These are phyloP conservation scores for Fusarium chlamydosporum DNA, from an alignment of 2,329 filamentous ascomycete genomes.

Conservation along the genomic window DNA sequence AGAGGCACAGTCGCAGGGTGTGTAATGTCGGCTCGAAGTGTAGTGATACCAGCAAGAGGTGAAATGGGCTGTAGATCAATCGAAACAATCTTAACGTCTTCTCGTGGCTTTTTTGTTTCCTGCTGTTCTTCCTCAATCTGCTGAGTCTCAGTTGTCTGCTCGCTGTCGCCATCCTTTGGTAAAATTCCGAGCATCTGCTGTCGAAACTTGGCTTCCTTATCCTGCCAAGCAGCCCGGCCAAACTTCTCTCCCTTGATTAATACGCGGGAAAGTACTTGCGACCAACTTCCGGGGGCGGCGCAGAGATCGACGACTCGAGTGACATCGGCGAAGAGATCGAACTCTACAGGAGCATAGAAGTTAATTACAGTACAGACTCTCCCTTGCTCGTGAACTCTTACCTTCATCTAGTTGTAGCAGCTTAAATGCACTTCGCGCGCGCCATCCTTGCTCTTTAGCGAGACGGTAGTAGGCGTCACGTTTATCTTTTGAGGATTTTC, in stretches of 20 bases:
- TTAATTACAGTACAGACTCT: constrained; percentile 22
- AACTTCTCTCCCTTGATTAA: constrained; percentile 95
- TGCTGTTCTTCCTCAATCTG: constrained; percentile 41
- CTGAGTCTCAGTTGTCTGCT: constrained; percentile 36
- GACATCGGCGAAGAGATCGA: constrained; percentile 91
- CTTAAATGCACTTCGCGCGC: constrained; percentile 96
- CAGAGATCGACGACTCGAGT: constrained; percentile 96
- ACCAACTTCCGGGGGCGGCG: constrained; percentile 96
- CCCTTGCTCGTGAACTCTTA: constrained; percentile 47
- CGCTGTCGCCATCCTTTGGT: constrained; percentile 50
- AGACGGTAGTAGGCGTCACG: constrained; percentile 97
- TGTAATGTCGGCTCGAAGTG: constrained; percentile 94
- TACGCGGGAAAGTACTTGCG: constrained; percentile 92
- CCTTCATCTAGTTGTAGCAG: constrained; percentile 92
- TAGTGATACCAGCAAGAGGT: constrained; percentile 91
- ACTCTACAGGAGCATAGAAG: constrained; percentile 69
- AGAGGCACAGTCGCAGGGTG: constrained; percentile 95
- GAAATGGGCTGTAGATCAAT: constrained; percentile 98
- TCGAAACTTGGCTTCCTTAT: constrained; percentile 78
- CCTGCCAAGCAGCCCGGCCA: constrained; percentile 87
- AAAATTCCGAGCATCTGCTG: constrained; percentile 71
- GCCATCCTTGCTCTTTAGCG: constrained; percentile 99
- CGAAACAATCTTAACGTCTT: constrained; percentile 91
- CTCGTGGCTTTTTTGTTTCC: constrained; percentile 61
- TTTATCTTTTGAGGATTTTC: constrained; percentile 98